Conservation (phyloP, 116 monocot species). For the Papilionanthe hybrid region DNA sequence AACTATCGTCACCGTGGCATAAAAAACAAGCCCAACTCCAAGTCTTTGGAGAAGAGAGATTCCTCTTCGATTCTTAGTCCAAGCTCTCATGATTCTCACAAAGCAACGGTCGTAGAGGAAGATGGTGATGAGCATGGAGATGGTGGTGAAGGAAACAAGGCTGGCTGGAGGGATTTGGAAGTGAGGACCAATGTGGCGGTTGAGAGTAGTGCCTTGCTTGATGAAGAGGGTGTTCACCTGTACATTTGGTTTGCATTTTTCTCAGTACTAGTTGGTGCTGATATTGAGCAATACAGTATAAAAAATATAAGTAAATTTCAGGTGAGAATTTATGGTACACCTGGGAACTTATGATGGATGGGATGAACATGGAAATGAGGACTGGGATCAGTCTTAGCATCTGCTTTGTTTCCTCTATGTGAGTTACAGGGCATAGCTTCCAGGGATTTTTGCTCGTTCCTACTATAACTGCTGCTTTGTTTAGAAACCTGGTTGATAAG, state of each 20-base stretch:
- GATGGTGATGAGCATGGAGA: conserved; percentile 49
- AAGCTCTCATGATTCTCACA: conserved; percentile 22
- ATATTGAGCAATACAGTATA: not conserved
- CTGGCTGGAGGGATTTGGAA: conserved; percentile 55
- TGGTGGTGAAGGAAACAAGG: conserved; percentile 31
- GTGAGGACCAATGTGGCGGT: conserved; percentile 28
- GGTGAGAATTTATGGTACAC: not conserved
- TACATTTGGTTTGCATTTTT: not conserved
- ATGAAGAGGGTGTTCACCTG: conserved; percentile 50
- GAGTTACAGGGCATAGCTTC: conserved; percentile 46
- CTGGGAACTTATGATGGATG: conserved; percentile 33
- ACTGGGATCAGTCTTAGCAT: conserved; percentile 46
- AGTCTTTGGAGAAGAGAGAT: conserved; percentile 47
- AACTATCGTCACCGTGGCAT: conserved; percentile 21
- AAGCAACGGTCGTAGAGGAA: conserved; percentile 54
- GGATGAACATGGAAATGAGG: conserved; percentile 32
- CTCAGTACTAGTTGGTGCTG: not conserved
- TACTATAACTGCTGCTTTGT: conserved; percentile 38
- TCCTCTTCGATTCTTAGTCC: conserved; percentile 42
- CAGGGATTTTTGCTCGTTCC: conserved; percentile 14
- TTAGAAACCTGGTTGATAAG: conserved; percentile 21
- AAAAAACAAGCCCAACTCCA: conserved; percentile 32
- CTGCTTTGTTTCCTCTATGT: conserved; percentile 71
- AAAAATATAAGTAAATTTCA: not conserved
- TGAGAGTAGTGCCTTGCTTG: conserved; percentile 61